Evolutionary conservation across 495 filamentous ascomycete species (phyloP), one percentile per base, ranked within the genome.

Genomic region (Aspergillus saccharolyticus): DNA sequence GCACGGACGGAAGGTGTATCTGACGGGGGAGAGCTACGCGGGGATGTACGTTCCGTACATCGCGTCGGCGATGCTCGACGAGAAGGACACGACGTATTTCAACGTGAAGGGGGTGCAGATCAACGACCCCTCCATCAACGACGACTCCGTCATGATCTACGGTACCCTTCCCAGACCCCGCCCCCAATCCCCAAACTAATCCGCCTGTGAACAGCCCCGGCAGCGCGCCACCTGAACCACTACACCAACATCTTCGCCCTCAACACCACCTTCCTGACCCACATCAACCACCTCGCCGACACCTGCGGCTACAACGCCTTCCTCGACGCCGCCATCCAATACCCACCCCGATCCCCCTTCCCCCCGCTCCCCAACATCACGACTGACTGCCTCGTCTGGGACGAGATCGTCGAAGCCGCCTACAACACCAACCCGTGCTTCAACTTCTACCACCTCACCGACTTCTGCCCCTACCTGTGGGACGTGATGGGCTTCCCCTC

Each of bases 31-130:
- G 63, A 85, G 80, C 44, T 88, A 90, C 64, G 89, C 86, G 19
- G 90, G 90, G 5, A 77, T 77, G 55, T 95, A 92, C 61, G 84
- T 90, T 42, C 88, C 90, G 0, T 95, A 93, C 63, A 86, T 95
- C 49, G 84, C 88, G 1, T 79, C 82, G 61, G 85, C 83, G 9
- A 88, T 94, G 77, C 73, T 93, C 62, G 80, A 89, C 54, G 76
- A 74, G 44, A 83, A 90, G 17, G 80, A 94, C 64, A 84, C 70
- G 1, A 74, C 63, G 2, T 86, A 89, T 63, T 89, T 83, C 66
- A 77, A 90, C 61, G 66, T 91, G 12, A 73, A 79, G n/a, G 83
- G 83, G 2, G 80, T 89, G 52, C 74, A 85, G 65, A 83, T 91
- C 57, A 85, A 89, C 67, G 86, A 90, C 61, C 89, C 88, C 0